Evolutionary conservation across 306 rosid species (phyloP).

Genomic region (peach (Prunus persica)): DNA sequence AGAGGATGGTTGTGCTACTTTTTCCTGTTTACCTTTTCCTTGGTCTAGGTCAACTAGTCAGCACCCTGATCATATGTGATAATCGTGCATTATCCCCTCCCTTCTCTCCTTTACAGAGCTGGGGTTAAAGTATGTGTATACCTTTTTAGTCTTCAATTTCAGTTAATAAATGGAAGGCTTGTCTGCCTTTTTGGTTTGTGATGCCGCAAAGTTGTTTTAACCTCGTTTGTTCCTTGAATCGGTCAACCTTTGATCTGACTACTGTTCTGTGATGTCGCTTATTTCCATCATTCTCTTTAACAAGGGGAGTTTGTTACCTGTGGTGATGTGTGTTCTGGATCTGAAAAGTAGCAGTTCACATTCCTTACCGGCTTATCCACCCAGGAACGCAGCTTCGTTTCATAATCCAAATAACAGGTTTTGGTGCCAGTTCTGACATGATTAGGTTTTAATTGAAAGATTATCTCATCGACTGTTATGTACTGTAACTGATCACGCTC

Average conservation of each 20-base stretch:
- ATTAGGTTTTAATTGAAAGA: not conserved
- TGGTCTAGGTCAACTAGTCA: conserved; percentile 31
- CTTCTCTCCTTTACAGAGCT: not conserved
- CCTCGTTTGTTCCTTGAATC: not conserved
- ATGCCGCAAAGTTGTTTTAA: not conserved
- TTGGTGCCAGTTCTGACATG: not conserved
- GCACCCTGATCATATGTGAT: conserved; percentile 21
- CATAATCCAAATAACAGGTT: not conserved
- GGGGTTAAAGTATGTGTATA: conserved; percentile 10
- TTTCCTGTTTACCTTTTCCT: conserved; percentile 16
- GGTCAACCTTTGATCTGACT: not conserved
- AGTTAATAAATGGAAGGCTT: conserved; percentile 19
- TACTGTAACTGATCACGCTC: too few relatives aligned
- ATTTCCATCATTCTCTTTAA: not conserved
- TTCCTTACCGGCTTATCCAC: not conserved
- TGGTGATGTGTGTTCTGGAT: not conserved
- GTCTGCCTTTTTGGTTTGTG: not conserved
- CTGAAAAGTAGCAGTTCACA: not conserved
- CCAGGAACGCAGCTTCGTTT: not conserved
- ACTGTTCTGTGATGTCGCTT: not conserved
- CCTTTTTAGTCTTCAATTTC: conserved; percentile 9
- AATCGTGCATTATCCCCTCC: conserved; percentile 23
- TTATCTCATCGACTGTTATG: too few relatives aligned
- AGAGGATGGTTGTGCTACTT: conserved; percentile 30
- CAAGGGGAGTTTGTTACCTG: not conserved